A percentile compares a stretch with the other conserved stretches of the same genome.
Conservation (phyloP, 352 stramenopile genomes). For the Phytophthora quininea region DNA sequence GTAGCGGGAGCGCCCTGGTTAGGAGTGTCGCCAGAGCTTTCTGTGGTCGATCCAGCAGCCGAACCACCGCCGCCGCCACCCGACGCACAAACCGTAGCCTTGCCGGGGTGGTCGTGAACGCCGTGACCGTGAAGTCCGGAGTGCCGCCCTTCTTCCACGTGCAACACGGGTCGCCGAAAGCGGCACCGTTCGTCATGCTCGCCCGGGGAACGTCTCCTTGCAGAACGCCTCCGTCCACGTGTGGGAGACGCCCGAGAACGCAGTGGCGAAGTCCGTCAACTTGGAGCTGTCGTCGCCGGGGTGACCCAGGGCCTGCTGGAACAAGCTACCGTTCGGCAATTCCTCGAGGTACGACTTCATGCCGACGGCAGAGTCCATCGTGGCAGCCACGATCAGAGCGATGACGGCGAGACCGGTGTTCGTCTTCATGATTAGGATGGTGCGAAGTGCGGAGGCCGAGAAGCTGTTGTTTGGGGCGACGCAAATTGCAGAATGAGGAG, state of each 20-base stretch:
- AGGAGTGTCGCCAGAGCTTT: no score
- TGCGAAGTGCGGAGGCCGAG: conserved; percentile 1
- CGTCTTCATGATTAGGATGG: conserved; percentile 23
- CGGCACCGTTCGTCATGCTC: conserved; percentile 43
- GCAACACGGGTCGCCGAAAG: conserved; percentile 64
- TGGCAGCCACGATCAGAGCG: conserved; percentile 25
- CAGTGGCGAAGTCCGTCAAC: conserved; percentile 45
- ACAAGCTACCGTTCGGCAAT: conserved; percentile 48
- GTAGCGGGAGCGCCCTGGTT: not conserved
- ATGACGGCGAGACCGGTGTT: conserved; percentile 26
- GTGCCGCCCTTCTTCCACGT: conserved; percentile 46
- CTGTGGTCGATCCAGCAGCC: not conserved
- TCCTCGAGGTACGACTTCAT: conserved; percentile 37
- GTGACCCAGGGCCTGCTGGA: conserved; percentile 49
- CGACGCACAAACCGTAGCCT: conserved; percentile 29
- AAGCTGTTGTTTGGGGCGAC: conserved; percentile 15
- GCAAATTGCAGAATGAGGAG: conserved; percentile 34
- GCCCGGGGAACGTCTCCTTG: conserved; percentile 29
- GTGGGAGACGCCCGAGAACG: conserved; percentile 30
- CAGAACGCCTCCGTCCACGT: conserved; percentile 37
- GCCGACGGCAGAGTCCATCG: conserved; percentile 20
- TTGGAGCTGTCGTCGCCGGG: conserved; percentile 29
- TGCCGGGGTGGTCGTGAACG: conserved; percentile 33
- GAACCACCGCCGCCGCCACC: conserved; percentile 2
- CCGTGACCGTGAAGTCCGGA: conserved; percentile 44